Evolutionary conservation across 2,329 filamentous ascomycete genomes (phyloP).

Genomic region (Cercospora zeina): DNA sequence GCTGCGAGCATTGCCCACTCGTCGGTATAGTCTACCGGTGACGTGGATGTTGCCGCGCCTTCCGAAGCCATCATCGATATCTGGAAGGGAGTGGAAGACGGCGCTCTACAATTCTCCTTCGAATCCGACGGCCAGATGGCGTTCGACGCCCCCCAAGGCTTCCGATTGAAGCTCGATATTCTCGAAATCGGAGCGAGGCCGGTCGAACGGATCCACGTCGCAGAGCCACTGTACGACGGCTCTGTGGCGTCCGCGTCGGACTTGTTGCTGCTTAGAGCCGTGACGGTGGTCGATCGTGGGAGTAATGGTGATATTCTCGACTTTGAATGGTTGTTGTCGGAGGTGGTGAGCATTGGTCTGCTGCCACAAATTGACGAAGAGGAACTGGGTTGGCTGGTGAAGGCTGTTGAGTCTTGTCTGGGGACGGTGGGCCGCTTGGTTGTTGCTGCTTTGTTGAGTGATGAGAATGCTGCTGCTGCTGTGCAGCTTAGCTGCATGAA

Average conservation of each 20-base stretch:
- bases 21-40: slow-evolving; percentile 23
- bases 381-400: neutral
- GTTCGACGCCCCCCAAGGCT: slow-evolving; percentile 29
- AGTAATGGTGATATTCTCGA: slow-evolving; percentile 24
- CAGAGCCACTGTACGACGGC: slow-evolving; percentile 21
- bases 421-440: neutral
- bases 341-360: neutral
- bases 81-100: slow-evolving; percentile 9
- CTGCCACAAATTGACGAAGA: neutral
- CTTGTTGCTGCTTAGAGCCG: slow-evolving; percentile 21
- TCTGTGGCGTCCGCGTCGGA: slow-evolving; percentile 27
- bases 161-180: slow-evolving; percentile 26
- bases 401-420: slow-evolving; percentile 1
- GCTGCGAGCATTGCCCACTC: slow-evolving; percentile 25
- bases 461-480: neutral
- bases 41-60: slow-evolving; percentile 23
- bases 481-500: neutral
- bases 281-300: slow-evolving; percentile 29
- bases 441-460: neutral
- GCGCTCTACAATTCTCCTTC: slow-evolving; percentile 12
- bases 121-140: slow-evolving; percentile 28
- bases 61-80: slow-evolving; percentile 4
- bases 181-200: slow-evolving; percentile 20
- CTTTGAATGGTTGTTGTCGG: slow-evolving; percentile 24
- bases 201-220: slow-evolving; percentile 22